Conservation (phyloP, 2,329 filamentous ascomycete species). For the Cytospora piceae region DNA sequence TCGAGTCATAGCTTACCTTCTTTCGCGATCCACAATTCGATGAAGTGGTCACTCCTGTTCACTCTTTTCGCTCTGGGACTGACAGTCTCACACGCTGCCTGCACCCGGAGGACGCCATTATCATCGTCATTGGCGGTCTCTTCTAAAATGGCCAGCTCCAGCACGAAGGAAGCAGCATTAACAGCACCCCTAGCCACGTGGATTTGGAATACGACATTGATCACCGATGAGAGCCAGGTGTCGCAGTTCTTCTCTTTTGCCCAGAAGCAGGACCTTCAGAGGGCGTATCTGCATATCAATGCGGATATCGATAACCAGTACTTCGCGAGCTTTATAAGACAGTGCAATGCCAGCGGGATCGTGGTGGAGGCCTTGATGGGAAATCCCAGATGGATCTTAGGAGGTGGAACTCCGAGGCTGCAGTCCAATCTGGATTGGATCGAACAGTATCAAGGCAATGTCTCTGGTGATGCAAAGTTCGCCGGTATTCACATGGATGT, state of each 20-base stretch:
- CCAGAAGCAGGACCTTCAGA: slow-evolving; percentile 15
- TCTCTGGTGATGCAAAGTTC: slow-evolving; percentile 8
- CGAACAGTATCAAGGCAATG: slow-evolving; percentile 21
- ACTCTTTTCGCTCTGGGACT: slow-evolving; percentile 8
- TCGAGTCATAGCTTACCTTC: background rate
- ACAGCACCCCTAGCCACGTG: slow-evolving; percentile 16
- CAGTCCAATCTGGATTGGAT: slow-evolving; percentile 21
- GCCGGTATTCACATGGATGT: slow-evolving; percentile 20
- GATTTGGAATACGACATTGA: slow-evolving; percentile 22
- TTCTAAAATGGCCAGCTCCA: slow-evolving; percentile 3
- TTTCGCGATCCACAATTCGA: background rate
- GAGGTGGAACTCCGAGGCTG: slow-evolving; percentile 7
- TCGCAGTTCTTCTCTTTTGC: slow-evolving; percentile 18
- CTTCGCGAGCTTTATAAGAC: slow-evolving; percentile 11
- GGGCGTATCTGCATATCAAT: slow-evolving; percentile 20
- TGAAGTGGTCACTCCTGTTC: slow-evolving; percentile 10
- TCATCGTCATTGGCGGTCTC: background rate
- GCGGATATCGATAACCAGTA: slow-evolving; percentile 16
- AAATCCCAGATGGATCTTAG: slow-evolving; percentile 12
- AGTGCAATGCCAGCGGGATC: slow-evolving; percentile 16
- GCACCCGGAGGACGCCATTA: slow-evolving; percentile 1
- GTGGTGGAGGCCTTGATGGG: slow-evolving; percentile 20
- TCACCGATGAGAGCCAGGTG: slow-evolving; percentile 8
- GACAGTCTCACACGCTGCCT: background rate
- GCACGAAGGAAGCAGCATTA: background rate